Evolutionary conservation across 805 yeast genomes (phyloP).

Genomic region (Metschnikowia cubensis): DNA sequence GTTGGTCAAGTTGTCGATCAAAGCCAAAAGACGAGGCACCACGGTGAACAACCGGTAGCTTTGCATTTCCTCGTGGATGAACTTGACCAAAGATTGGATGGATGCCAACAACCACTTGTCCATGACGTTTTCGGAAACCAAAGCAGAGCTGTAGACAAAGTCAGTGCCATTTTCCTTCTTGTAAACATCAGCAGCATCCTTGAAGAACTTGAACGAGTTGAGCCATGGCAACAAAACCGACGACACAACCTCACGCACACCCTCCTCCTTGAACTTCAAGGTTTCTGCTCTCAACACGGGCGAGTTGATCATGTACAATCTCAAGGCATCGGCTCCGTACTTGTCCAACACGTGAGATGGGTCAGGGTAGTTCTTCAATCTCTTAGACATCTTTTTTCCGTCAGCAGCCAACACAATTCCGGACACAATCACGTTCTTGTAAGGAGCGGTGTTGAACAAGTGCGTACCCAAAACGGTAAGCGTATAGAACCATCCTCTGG

Average conservation of each 20-base stretch:
- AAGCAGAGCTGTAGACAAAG: slow-evolving; percentile 65
- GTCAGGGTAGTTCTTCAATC: slow-evolving; percentile 97
- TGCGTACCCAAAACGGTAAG: slow-evolving; percentile 94
- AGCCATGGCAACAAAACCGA: slow-evolving; percentile 98
- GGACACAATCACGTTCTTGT: slow-evolving; percentile 88
- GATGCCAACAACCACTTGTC: slow-evolving; percentile 97
- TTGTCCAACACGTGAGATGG: slow-evolving; percentile 75
- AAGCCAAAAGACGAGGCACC: slow-evolving; percentile 82
- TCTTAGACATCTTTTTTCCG: slow-evolving; percentile 99
- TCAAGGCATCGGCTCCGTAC: slow-evolving; percentile 97
- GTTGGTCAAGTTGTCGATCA: slow-evolving; percentile 93
- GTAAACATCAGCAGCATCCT: slow-evolving; percentile 84
- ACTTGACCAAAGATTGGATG: slow-evolving; percentile 84
- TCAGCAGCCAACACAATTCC: slow-evolving; percentile 97
- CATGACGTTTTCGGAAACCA: slow-evolving; percentile 82
- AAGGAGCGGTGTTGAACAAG: slow-evolving; percentile 87
- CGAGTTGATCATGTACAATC: slow-evolving; percentile 93
- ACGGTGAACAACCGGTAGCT: slow-evolving; percentile 92
- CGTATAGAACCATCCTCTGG: slow-evolving; percentile 99
- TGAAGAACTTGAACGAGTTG: slow-evolving; percentile 95
- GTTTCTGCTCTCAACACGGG: slow-evolving; percentile 97
- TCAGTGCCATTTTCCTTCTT: slow-evolving; percentile 69
- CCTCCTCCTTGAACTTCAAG: slow-evolving; percentile 95
- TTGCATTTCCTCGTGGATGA: slow-evolving; percentile 84
- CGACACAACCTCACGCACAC: slow-evolving; percentile 96